Conservation (phyloP, 208 protist species). For the Kentomonas sorsogonicus region DNA sequence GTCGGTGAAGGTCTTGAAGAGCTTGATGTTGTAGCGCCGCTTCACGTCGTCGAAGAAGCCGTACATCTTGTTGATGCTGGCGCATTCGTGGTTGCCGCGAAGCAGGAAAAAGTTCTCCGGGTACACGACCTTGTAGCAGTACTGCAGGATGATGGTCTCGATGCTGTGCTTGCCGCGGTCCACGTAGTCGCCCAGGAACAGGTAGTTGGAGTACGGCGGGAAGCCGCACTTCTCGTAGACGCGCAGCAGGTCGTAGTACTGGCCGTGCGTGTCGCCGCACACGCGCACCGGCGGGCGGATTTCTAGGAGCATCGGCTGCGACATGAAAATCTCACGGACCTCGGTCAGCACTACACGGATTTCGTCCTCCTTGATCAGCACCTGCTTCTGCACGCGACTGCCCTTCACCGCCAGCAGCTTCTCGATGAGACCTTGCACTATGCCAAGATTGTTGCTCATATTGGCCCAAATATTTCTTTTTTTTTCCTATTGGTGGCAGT, state of each 20-base stretch:
- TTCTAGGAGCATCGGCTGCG: conserved; percentile 86
- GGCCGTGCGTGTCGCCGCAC: conserved; percentile 97
- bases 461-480: conserved; percentile 5
- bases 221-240: conserved; percentile 99
- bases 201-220: conserved; percentile 98
- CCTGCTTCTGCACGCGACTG: conserved; percentile 56
- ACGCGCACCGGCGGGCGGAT: conserved; percentile 83
- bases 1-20: conserved; percentile 99
- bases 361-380: conserved; percentile 81
- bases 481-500: neutral
- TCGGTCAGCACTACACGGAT: conserved; percentile 56
- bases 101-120: conserved; percentile 98
- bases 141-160: conserved; percentile 89
- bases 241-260: conserved; percentile 98
- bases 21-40: conserved; percentile 91
- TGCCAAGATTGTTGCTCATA: conserved; percentile 4
- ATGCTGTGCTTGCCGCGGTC: conserved; percentile 97
- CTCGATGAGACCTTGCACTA: conserved; percentile 56
- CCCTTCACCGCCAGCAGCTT: conserved; percentile 66
- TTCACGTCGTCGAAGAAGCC: conserved; percentile 99
- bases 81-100: conserved; percentile 99
- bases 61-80: conserved; percentile 98
- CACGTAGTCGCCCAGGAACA: conserved; percentile 99
- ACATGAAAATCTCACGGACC: conserved; percentile 88
- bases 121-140: conserved; percentile 96